Evolutionary conservation across 768 basidiomycete species (phyloP).

Genomic region (Lactifluus volemus): DNA sequence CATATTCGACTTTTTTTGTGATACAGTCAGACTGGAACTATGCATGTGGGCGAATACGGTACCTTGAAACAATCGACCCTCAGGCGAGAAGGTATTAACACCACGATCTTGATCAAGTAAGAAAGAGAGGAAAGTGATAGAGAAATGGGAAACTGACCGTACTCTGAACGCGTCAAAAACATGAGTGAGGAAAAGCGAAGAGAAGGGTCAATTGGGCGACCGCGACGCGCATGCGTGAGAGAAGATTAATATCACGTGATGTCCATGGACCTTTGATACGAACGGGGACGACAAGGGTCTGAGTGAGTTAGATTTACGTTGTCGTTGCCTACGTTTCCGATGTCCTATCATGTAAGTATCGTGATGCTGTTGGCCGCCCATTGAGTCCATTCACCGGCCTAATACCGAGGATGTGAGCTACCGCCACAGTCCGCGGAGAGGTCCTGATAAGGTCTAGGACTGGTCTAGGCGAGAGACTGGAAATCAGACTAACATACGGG

Average conservation of each 20-base stretch:
- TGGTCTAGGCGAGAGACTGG: too few relatives aligned
- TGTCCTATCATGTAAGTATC: too few relatives aligned
- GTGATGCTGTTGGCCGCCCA: too few relatives aligned
- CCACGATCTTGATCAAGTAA: constrained; percentile 62
- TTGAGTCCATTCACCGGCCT: too few relatives aligned
- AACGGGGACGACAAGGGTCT: too few relatives aligned
- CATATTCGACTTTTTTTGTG: constrained; percentile 84
- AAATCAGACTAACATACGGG: too few relatives aligned
- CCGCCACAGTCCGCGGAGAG: background rate
- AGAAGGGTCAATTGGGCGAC: background rate
- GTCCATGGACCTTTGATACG: background rate
- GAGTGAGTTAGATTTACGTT: too few relatives aligned
- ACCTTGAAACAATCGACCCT: constrained; percentile 99
- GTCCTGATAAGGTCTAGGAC: background rate
- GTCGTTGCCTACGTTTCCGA: too few relatives aligned
- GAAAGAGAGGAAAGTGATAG: background rate
- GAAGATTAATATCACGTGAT: constrained; percentile 2
- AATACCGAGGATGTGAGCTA: too few relatives aligned
- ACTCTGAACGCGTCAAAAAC: constrained; percentile 95
- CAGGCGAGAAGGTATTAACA: constrained; percentile 98
- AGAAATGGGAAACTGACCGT: constrained; percentile 42
- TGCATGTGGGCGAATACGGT: constrained; percentile 17
- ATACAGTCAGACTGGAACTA: constrained; percentile 18
- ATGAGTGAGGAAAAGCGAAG: constrained; percentile 31
- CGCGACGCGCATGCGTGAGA: constrained; percentile 16